These are phyloP conservation scores for Camelina neglecta DNA, from an alignment of 345 rosid genomes.

Conservation along the genomic window DNA sequence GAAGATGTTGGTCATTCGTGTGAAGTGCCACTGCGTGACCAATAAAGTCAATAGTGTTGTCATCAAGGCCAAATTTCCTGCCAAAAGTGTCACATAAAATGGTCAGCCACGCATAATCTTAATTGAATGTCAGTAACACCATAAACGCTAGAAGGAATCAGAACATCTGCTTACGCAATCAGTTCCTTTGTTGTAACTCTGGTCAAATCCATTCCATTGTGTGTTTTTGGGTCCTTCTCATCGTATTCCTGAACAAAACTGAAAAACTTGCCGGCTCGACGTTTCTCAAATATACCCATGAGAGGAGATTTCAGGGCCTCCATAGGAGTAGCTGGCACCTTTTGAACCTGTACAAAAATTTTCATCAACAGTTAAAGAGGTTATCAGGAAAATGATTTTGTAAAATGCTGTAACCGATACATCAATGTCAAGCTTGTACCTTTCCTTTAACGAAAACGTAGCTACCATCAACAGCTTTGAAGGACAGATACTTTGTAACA, in stretches of 20 bases:
- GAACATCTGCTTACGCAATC: constrained; percentile 61
- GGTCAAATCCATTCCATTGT: constrained; percentile 79
- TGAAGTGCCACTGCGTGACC: constrained; percentile 97
- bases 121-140: background rate
- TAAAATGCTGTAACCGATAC: background rate
- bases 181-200: constrained; percentile 82
- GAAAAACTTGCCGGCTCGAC: constrained; percentile 91
- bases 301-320: constrained; percentile 93
- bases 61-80: constrained; percentile 91
- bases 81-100: constrained; percentile 18
- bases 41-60: constrained; percentile 84
- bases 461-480: constrained; percentile 98
- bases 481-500: constrained; percentile 90
- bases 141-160: background rate
- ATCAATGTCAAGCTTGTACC: constrained; percentile 45
- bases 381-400: background rate
- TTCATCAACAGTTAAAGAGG: background rate
- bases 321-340: constrained; percentile 93
- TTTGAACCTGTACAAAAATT: constrained; percentile 60
- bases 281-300: constrained; percentile 96
- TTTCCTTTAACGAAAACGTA: constrained; percentile 93
- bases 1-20: constrained; percentile 70
- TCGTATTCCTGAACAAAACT: constrained; percentile 89
- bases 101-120: constrained; percentile 25
- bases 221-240: constrained; percentile 90